phyloP scores from a whole-genome alignment of 768 basidiomycete genomes.

The Russula olivacea region DNA sequence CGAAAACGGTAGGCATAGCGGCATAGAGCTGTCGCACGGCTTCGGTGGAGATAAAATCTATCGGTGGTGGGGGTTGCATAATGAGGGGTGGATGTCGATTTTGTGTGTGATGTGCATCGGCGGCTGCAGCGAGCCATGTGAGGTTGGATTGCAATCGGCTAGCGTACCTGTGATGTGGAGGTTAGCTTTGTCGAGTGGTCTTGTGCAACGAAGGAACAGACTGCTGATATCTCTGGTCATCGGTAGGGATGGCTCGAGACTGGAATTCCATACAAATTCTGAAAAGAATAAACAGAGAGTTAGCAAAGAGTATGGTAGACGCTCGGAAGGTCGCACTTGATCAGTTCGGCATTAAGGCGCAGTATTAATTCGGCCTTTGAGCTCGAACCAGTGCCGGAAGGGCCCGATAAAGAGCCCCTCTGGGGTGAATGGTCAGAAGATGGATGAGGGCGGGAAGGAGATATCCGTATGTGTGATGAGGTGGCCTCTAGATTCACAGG shows the following conservation, averaged over 20 bases:
- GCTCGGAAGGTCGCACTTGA: constrained; percentile 46
- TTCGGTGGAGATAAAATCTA: constrained; percentile 49
- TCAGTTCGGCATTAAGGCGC: constrained; percentile 61
- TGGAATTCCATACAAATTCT: constrained; percentile 64
- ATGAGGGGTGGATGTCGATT: constrained; percentile 42
- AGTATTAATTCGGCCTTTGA: constrained; percentile 56
- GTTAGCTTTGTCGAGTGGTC: constrained; percentile 23
- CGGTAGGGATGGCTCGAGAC: constrained; percentile 40
- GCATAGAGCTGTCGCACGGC: constrained; percentile 61
- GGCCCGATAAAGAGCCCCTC: constrained; percentile 19
- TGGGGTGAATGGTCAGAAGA: constrained; percentile 17
- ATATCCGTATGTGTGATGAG: constrained; percentile 17
- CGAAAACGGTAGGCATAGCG: constrained; percentile 55
- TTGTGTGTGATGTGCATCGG: constrained; percentile 40
- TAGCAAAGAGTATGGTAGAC: background rate
- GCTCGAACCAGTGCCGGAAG: constrained; percentile 24
- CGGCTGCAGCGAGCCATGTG: constrained; percentile 62
- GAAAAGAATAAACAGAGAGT: background rate
- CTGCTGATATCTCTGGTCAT: constrained; percentile 53
- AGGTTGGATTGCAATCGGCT: constrained; percentile 64
- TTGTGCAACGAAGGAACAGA: constrained; percentile 34
- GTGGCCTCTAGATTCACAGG: constrained; percentile 11
- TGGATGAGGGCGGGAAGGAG: constrained; percentile 30
- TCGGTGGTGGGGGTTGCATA: constrained; percentile 48
- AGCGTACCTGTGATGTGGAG: constrained; percentile 43